phyloP scores from a whole-genome alignment of 345 rosid genomes.

The Populus simonii region DNA sequence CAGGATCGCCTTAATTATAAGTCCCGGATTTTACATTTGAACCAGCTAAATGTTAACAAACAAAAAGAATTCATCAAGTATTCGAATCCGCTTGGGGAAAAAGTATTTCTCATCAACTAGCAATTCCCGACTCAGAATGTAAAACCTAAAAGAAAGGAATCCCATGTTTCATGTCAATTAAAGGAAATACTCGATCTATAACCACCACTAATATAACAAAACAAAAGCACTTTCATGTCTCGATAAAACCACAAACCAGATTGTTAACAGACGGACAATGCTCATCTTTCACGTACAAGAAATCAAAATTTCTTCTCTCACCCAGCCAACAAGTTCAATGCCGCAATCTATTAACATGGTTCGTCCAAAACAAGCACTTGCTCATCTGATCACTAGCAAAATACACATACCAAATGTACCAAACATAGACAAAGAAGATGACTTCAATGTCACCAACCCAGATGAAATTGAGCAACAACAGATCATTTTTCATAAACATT shows the following conservation, averaged over 20 bases:
- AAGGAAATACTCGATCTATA: neutral
- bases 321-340: neutral
- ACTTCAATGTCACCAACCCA: slow-evolving; percentile 15
- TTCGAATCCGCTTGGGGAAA: neutral
- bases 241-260: slow-evolving; percentile 12
- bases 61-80: neutral
- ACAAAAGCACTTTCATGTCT: neutral
- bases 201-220: neutral
- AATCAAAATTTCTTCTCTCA: slow-evolving; percentile 5
- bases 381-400: slow-evolving; percentile 15
- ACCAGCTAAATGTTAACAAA: neutral
- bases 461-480: slow-evolving; percentile 28
- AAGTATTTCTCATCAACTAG: neutral
- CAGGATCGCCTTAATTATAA: neutral
- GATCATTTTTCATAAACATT: slow-evolving; percentile 21
- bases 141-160: slow-evolving; percentile 9
- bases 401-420: neutral
- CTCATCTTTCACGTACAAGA: neutral
- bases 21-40: neutral
- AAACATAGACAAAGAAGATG: slow-evolving; percentile 1
- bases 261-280: slow-evolving; percentile 6
- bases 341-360: neutral
- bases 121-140: neutral
- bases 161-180: neutral
- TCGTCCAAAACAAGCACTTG: neutral